Evolutionary conservation across 768 basidiomycete genomes (phyloP), one percentile per base, ranked within the genome.

Genomic region (Pholiota microspora): DNA sequence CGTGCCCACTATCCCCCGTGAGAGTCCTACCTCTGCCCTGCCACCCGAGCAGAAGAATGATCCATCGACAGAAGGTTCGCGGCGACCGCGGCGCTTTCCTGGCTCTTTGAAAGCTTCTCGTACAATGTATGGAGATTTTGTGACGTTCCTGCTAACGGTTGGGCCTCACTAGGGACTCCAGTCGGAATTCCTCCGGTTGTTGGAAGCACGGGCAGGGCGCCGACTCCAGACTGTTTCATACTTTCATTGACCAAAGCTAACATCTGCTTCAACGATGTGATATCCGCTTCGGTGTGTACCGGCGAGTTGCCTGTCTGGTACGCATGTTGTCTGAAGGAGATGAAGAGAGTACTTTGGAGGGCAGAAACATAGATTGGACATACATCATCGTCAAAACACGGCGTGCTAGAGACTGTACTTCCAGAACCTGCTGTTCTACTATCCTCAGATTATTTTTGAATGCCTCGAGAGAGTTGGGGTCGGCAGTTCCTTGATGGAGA

Each of bases 161-260:
- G 70, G 7, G 77, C 73, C 61, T 83, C 83, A 0, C 69, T 73
- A 1, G 76, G 81, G 12, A 51, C 55, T 4, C 49, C 29, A 1
- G 55, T 35, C 7, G 53, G 40, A 7, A 50, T 18, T 9, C 29
- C 18, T 12, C 25, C 13, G 7, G 47, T n/a, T 8, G 46, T 35
- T 12, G 71, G 63, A 0, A 80, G 66, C 8, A 84, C 58, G 1
- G 87, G 86, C 45, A 86, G 75, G 1, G 83, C 85, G 2, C 86
- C 88, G 15, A 88, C 77, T n/a, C 87, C 87, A 0, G 80, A 78
- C 49, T 80, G 74, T 1, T 79, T 75, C 57, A 88, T 69, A 28
- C 77, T 57, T 8, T 84, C 78, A 4, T 73, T 68, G 9, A 86
- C 71, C 1, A 69, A 49, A 10, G 74, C 69, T 1, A 86, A 58